A percentile compares a stretch with the other conserved stretches of the same genome.
These are phyloP conservation scores for Stephania japonica DNA, from an alignment of 164 flowering plant species.

Conservation along the genomic window DNA sequence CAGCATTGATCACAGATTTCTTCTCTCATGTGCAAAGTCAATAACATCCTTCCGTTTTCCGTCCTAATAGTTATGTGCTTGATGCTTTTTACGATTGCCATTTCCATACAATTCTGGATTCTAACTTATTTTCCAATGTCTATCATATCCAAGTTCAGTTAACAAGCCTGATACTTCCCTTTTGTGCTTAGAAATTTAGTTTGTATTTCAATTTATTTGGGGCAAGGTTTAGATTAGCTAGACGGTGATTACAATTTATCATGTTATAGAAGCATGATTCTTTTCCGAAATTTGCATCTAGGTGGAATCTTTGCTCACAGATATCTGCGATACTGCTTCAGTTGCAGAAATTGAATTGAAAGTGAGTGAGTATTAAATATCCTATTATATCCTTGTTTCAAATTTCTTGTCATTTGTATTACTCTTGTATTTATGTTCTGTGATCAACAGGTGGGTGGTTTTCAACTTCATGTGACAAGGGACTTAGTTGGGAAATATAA, in stretches of 20 bases:
- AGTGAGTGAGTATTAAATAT: slow-evolving; percentile 31
- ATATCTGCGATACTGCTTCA: slow-evolving; percentile 65
- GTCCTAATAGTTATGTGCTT: neutral
- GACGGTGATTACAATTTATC: neutral
- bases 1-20: neutral
- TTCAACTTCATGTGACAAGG: slow-evolving; percentile 53
- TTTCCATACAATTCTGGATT: neutral
- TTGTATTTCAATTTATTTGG: too few relatives aligned
- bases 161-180: neutral
- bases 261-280: neutral
- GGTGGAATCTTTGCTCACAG: slow-evolving; percentile 61
- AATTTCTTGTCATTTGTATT: neutral
- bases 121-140: too few relatives aligned
- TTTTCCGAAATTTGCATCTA: slow-evolving; percentile 18
- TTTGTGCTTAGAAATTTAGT: too few relatives aligned
- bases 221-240: neutral
- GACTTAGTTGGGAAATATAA: slow-evolving; percentile 31
- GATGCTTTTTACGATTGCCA: neutral
- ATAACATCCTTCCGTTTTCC: too few relatives aligned
- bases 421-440: slow-evolving; percentile 3
- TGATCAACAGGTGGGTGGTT: slow-evolving; percentile 52
- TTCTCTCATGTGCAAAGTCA: too few relatives aligned
- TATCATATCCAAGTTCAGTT: neutral
- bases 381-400: slow-evolving; percentile 3
- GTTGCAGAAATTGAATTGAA: slow-evolving; percentile 75